phyloP scores from a whole-genome alignment of 1,284 basidiomycete genomes.

The Gomphus sp. region DNA sequence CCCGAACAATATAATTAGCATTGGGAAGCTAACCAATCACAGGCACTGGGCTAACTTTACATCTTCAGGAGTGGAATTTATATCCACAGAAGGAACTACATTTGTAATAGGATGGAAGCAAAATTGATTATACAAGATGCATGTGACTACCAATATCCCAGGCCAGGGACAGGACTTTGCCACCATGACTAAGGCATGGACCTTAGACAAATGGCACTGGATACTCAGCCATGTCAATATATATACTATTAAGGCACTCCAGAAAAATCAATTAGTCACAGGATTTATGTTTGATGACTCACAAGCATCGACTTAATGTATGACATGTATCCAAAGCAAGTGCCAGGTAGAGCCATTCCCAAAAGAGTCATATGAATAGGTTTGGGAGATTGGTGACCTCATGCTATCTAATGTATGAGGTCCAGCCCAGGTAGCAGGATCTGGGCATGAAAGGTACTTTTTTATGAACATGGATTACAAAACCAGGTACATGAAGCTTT shows the following conservation, averaged over 20 bases:
- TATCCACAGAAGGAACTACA: background rate
- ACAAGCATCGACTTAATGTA: background rate
- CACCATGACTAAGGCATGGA: background rate
- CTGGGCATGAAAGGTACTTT: no score
- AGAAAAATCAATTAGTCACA: background rate
- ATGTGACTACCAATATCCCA: background rate
- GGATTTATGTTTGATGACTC: background rate
- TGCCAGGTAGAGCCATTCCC: conserved; percentile 2
- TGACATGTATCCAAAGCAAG: conserved; percentile 1
- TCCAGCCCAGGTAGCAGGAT: no score
- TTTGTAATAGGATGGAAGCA: background rate
- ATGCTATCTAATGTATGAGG: no score
- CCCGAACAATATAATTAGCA: background rate
- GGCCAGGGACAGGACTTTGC: background rate
- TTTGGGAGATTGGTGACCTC: no score
- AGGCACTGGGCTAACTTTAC: background rate
- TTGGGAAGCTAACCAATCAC: background rate
- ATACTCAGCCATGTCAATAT: background rate
- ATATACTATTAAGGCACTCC: background rate
- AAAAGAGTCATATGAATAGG: background rate
- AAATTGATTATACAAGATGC: background rate
- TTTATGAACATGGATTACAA: no score
- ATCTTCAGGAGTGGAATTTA: background rate
- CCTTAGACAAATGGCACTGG: background rate
- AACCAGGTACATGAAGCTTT: background rate